Evolutionary conservation across 495 filamentous ascomycete species (phyloP).

Genomic region (Amniculicola lignicola): DNA sequence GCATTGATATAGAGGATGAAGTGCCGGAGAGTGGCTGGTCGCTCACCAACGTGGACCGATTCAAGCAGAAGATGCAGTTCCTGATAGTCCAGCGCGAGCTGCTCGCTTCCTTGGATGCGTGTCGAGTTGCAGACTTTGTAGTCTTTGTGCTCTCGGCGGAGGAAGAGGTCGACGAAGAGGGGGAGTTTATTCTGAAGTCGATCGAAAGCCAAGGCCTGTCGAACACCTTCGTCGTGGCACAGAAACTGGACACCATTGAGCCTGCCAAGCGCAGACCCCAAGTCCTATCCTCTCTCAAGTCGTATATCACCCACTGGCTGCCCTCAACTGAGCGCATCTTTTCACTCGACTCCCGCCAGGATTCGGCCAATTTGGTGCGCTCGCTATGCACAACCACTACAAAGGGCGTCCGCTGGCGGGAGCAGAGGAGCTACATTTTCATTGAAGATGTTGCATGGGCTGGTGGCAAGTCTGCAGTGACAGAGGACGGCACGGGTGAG

Average conservation of each 20-base stretch:
- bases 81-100: constrained; percentile 68
- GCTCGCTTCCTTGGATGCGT: constrained; percentile 75
- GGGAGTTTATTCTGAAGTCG: constrained; percentile 75
- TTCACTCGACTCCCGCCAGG: constrained; percentile 78
- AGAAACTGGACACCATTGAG: constrained; percentile 68
- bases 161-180: constrained; percentile 75
- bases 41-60: constrained; percentile 73
- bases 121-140: constrained; percentile 84
- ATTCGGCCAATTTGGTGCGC: constrained; percentile 83
- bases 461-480: constrained; percentile 46
- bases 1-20: constrained; percentile 73
- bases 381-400: constrained; percentile 85
- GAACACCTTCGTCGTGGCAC: constrained; percentile 74
- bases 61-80: constrained; percentile 90
- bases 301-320: constrained; percentile 91
- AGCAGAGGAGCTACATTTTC: constrained; percentile 91
- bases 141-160: constrained; percentile 76
- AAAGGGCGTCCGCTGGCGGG: constrained; percentile 90
- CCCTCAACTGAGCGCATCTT: constrained; percentile 82
- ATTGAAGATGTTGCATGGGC: constrained; percentile 76
- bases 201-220: constrained; percentile 93
- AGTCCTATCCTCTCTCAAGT: constrained; percentile 74
- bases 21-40: constrained; percentile 56
- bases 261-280: constrained; percentile 72
- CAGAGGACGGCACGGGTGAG: constrained; percentile 45